Percentiles rank a stretch among this genome's conserved stretches.
Conservation (phyloP, 495 filamentous ascomycete species). For the Sporormia fimetaria region DNA sequence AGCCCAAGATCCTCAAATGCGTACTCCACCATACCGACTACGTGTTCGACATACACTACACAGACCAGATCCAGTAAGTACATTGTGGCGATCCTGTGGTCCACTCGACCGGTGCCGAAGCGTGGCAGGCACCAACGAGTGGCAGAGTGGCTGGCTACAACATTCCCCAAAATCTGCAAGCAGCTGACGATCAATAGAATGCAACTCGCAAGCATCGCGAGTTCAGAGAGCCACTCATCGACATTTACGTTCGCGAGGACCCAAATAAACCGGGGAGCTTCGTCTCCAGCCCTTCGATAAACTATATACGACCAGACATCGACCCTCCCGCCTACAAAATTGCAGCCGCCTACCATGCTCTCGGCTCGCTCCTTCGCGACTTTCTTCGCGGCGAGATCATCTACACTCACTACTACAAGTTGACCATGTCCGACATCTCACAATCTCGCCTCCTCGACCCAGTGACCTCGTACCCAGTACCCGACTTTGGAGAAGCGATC, state of each 20-base stretch:
- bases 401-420: conserved; percentile 10
- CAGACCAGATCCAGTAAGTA: conserved; percentile 22
- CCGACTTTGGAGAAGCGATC: conserved; percentile 22
- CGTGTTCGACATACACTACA: conserved; percentile 13
- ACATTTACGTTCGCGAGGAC: conserved; percentile 8
- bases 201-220: conserved; percentile 8
- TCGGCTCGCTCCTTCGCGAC: conserved; percentile 28
- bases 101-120: too few relatives aligned
- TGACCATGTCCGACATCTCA: conserved; percentile 31
- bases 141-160: too few relatives aligned
- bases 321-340: conserved; percentile 27
- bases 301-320: conserved; percentile 13
- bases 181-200: too few relatives aligned
- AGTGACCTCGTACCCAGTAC: conserved; percentile 23
- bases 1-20: conserved; percentile 30
- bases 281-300: conserved; percentile 3
- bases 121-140: too few relatives aligned
- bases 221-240: conserved; percentile 20
- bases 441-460: conserved; percentile 30
- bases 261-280: conserved; percentile 1
- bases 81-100: too few relatives aligned
- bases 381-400: conserved; percentile 28
- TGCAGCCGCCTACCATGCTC: conserved; percentile 28
- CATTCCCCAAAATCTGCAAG: too few relatives aligned
- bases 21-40: conserved; percentile 31